A percentile compares a stretch with the other conserved stretches of the same genome.
Conservation (phyloP, 2,329 filamentous ascomycete genomes). For the Trichoderma sp. region DNA sequence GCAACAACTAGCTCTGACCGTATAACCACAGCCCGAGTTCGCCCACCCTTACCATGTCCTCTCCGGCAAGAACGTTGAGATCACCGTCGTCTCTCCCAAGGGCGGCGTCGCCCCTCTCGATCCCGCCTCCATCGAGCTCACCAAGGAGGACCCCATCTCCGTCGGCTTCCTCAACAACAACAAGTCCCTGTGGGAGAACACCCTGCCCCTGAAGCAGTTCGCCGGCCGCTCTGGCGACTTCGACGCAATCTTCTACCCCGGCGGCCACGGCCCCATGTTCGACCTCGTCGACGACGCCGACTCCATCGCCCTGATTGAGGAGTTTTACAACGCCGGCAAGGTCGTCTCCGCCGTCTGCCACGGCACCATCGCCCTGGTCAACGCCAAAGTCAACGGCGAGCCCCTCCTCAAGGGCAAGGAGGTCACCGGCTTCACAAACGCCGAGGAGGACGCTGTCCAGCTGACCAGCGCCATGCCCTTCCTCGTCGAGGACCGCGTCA, state of each 20-base stretch:
- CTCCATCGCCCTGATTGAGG: slow-evolving; percentile 61
- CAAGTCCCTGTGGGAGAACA: slow-evolving; percentile 63
- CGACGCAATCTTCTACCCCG: slow-evolving; percentile 61
- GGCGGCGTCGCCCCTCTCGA: slow-evolving; percentile 65
- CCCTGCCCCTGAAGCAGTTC: slow-evolving; percentile 57
- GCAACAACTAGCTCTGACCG: not conserved
- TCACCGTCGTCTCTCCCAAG: slow-evolving; percentile 62
- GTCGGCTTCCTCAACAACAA: slow-evolving; percentile 58
- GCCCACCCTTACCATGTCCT: slow-evolving; percentile 66
- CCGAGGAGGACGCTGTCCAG: slow-evolving; percentile 52
- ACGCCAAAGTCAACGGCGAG: slow-evolving; percentile 56
- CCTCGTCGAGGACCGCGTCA: slow-evolving; percentile 57
- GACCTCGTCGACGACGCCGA: slow-evolving; percentile 60
- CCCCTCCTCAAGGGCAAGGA: slow-evolving; percentile 56
- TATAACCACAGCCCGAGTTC: slow-evolving; percentile 54
- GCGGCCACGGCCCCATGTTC: slow-evolving; percentile 66
- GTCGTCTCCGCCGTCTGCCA: slow-evolving; percentile 69
- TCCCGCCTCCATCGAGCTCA: slow-evolving; percentile 56
- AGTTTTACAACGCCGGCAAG: slow-evolving; percentile 64
- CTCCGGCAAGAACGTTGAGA: slow-evolving; percentile 48
- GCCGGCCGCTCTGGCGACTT: slow-evolving; percentile 60
- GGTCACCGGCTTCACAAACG: slow-evolving; percentile 65
- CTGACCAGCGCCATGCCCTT: slow-evolving; percentile 59
- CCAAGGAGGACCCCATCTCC: slow-evolving; percentile 54
- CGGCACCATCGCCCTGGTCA: slow-evolving; percentile 63